Percentiles rank a stretch among this genome's conserved stretches.
phyloP scores from a whole-genome alignment of 164 flowering plant genomes.

The Echeveria elegans region DNA sequence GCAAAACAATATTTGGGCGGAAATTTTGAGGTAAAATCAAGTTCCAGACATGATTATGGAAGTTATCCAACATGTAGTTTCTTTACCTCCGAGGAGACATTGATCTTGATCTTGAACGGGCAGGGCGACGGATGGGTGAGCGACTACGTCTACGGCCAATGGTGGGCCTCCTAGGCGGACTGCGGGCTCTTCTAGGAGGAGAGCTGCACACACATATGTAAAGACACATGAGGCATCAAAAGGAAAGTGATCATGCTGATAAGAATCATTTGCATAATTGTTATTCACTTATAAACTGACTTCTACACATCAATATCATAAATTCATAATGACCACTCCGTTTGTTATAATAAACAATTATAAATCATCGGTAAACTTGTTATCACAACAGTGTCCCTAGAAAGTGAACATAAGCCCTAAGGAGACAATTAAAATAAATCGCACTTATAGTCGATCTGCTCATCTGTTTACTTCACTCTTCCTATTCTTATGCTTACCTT shows the following conservation, averaged over 20 bases:
- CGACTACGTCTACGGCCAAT: constrained; percentile 72
- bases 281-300: too few relatives aligned
- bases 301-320: too few relatives aligned
- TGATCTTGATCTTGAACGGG: constrained; percentile 72
- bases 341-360: too few relatives aligned
- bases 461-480: too few relatives aligned
- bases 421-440: too few relatives aligned
- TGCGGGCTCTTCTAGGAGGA: constrained; percentile 75
- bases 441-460: too few relatives aligned
- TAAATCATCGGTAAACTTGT: too few relatives aligned
- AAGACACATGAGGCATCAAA: background rate
- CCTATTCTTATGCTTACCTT: too few relatives aligned
- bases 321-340: too few relatives aligned
- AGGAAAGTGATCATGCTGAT: background rate
- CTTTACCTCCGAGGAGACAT: constrained; percentile 76
- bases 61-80: background rate
- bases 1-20: background rate
- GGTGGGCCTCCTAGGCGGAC: constrained; percentile 92
- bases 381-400: too few relatives aligned
- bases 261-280: background rate
- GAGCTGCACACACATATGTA: constrained; percentile 33
- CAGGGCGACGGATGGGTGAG: constrained; percentile 79
- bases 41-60: background rate
- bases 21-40: too few relatives aligned
- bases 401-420: too few relatives aligned